Conservation (phyloP, 1,284 basidiomycete genomes). For the Fistulinella cinereoalba region DNA sequence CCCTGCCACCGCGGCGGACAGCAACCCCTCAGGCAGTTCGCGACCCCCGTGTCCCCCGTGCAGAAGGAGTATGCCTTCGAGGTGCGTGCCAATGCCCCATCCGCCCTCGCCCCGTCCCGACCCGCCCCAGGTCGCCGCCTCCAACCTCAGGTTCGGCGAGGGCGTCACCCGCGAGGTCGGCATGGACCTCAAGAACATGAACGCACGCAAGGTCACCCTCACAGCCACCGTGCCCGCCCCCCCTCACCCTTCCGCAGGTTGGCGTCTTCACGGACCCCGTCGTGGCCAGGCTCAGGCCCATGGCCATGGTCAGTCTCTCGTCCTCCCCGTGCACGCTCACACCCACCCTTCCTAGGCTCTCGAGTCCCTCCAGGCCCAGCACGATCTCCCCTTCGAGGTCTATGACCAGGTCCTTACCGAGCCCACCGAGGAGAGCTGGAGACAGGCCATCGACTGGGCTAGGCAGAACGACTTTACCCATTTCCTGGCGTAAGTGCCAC, state of each 20-base stretch:
- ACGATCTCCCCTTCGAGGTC: slow-evolving; percentile 77
- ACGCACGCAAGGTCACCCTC: slow-evolving; percentile 64
- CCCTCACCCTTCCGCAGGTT: slow-evolving; percentile 51
- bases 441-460: slow-evolving; percentile 86
- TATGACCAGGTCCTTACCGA: slow-evolving; percentile 86
- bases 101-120: not conserved
- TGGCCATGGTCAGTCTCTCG: slow-evolving; percentile 63
- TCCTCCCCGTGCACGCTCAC: not conserved
- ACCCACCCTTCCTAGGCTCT: slow-evolving; percentile 53
- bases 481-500: slow-evolving; percentile 72
- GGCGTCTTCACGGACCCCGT: slow-evolving; percentile 93
- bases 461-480: slow-evolving; percentile 87
- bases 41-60: slow-evolving; percentile 77
- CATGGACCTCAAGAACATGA: slow-evolving; percentile 91
- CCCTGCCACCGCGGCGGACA: slow-evolving; percentile 71
- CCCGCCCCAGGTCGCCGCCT: slow-evolving; percentile 73
- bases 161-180: slow-evolving; percentile 91
- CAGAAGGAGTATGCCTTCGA: slow-evolving; percentile 97
- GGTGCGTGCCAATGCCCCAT: slow-evolving; percentile 39
- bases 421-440: slow-evolving; percentile 89
- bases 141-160: slow-evolving; percentile 86
- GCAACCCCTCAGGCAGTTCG: slow-evolving; percentile 65
- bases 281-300: slow-evolving; percentile 77
- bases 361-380: slow-evolving; percentile 69
- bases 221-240: slow-evolving; percentile 2